Conservation (phyloP, 1,139 yeast genomes). For the Kurtzmaniella natalensis region DNA sequence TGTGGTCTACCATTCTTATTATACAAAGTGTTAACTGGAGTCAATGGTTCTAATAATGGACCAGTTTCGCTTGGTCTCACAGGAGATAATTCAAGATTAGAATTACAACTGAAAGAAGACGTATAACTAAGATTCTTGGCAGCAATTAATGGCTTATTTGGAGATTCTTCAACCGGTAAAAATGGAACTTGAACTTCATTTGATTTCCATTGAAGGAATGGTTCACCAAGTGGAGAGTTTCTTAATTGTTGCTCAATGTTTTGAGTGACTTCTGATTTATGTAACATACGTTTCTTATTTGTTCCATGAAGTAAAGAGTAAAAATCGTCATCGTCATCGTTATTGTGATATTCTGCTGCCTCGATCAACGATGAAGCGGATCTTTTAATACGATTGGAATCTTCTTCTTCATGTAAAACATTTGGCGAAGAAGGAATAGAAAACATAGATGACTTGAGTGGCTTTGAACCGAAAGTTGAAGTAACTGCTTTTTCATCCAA, state of each 20-base stretch:
- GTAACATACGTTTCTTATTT: background rate
- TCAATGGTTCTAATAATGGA: slow-evolving; percentile 56
- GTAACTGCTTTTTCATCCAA: no score
- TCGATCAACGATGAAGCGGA: slow-evolving; percentile 3
- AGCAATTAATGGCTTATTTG: slow-evolving; percentile 37
- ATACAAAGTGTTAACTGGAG: slow-evolving; percentile 35
- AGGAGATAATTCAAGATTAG: slow-evolving; percentile 62
- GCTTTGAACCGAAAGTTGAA: slow-evolving; percentile 6
- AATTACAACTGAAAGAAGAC: slow-evolving; percentile 63
- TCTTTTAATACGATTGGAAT: background rate
- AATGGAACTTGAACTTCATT: slow-evolving; percentile 21
- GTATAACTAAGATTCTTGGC: slow-evolving; percentile 44
- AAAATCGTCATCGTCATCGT: slow-evolving; percentile 5
- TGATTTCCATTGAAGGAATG: slow-evolving; percentile 16
- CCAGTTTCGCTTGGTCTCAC: slow-evolving; percentile 55
- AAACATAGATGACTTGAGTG: slow-evolving; percentile 17
- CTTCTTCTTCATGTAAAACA: slow-evolving; percentile 11
- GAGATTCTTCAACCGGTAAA: slow-evolving; percentile 31
- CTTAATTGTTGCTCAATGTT: slow-evolving; percentile 3
- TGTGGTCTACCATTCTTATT: no score
- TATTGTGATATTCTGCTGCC: slow-evolving; percentile 10
- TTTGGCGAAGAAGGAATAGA: slow-evolving; percentile 36
- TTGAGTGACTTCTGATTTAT: background rate
- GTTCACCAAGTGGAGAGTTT: slow-evolving; percentile 25
- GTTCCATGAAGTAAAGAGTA: slow-evolving; percentile 2